Base-by-base conservation (phyloP, 768 basidiomycete species). In the Lanmaoa rubissima region DNA sequence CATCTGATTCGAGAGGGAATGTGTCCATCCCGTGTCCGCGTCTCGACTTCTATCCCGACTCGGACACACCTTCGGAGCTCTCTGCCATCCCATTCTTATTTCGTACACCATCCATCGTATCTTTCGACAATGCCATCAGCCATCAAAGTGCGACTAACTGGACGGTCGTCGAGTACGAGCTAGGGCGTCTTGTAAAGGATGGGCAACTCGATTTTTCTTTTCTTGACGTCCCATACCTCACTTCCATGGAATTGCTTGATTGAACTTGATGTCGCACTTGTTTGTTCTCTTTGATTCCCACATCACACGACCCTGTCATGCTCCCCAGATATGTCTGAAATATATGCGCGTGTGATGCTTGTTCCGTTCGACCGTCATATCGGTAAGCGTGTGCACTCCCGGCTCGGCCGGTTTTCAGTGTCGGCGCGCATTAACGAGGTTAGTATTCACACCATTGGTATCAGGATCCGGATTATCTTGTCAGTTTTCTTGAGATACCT, bases 31-130 rank as follows among this genome's bases (percentile, higher is more conserved):
- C 32, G 16, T 52, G 13, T 32, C 35, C 35, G 11, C 58, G 52
- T 41, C 58, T 63, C 48, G 67, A 61, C 24, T 54, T 64, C 40
- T 16, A 3, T 42, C 32, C 65, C 4, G 28, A 28, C 28, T 28
- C 28, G 28, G 53, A 60, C 19, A 36, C 61, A 6, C 55, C 51
- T 47, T 62, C 53, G 31, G 67, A 69, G 26, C 67, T 71, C 45
- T 73, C 71, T 4, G 71, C 71, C 19, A 65, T 70, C 5, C 71
- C 69, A 1, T 73, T 69, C 43, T 42, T 73, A 12, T 71, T 67
- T 51, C 53, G 65, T 41, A 62, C 69, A 17, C 71, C 69, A 2
- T 10, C 52, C 34, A 6, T 41, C 11, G 48, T 68, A 3, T 24
- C 7, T 26, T 32, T 47, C 5, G 43, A 49, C 35, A 24, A 52